phyloP scores from a whole-genome alignment of 139 green algal species.

The Tetraselmis chui region DNA sequence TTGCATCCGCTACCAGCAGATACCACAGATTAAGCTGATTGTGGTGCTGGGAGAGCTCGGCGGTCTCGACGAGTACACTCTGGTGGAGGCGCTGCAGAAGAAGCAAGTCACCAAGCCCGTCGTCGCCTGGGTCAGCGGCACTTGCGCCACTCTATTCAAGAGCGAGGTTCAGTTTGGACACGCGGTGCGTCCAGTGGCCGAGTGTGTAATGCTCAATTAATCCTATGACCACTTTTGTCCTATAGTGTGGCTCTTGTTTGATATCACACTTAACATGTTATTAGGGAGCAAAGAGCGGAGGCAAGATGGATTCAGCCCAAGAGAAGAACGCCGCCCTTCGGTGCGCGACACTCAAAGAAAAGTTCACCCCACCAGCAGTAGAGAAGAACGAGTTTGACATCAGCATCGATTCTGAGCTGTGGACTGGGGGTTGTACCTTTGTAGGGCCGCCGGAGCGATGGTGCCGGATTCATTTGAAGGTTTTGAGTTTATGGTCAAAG shows the following conservation, averaged over 20 bases:
- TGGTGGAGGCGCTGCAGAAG: conserved; percentile 62
- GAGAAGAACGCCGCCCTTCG: conserved; percentile 84
- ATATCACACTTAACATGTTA: no score
- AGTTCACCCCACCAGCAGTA: no score
- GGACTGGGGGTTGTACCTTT: no score
- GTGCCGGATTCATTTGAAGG: conserved; percentile 87
- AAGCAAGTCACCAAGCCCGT: conserved; percentile 81
- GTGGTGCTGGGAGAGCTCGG: conserved; percentile 92
- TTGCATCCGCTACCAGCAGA: conserved; percentile 83
- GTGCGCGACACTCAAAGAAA: no score
- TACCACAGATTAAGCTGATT: conserved; percentile 90
- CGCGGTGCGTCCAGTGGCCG: conserved; percentile 50
- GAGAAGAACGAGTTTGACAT: no score
- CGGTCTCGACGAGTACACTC: conserved; percentile 81
- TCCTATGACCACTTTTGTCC: no score
- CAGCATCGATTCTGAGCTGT: no score
- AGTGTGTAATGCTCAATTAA: no score
- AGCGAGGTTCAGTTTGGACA: conserved; percentile 95
- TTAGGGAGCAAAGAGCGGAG: conserved; percentile 39
- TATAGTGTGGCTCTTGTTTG: no score
- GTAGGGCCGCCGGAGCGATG: conserved; percentile 64
- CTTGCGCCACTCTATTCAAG: conserved; percentile 90
- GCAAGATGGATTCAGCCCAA: conserved; percentile 45
- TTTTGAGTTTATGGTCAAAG: conserved; percentile 51
- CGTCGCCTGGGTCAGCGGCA: conserved; percentile 82